Conservation (phyloP, 73 alveolate species). For the Paramecium primaurelia region DNA sequence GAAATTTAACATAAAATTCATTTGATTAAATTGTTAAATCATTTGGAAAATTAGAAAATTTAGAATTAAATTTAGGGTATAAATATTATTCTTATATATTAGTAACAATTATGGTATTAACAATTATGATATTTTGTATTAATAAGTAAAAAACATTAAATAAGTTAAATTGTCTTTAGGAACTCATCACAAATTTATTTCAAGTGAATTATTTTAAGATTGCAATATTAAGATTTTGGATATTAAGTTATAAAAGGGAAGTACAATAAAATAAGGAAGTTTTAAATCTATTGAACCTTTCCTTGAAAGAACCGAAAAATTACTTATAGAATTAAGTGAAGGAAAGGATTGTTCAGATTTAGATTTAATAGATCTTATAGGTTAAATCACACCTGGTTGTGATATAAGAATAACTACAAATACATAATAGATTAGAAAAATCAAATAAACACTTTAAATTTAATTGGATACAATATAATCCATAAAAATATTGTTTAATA, state of each 20-base stretch:
- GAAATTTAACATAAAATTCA: background rate
- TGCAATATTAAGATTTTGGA: background rate
- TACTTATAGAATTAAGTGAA: background rate
- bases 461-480: background rate
- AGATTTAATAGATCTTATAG: background rate
- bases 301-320: background rate
- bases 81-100: background rate
- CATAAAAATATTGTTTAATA: background rate
- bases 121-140: background rate
- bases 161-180: background rate
- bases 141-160: background rate
- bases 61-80: background rate
- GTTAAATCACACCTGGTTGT: background rate
- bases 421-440: background rate
- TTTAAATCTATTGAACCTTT: background rate
- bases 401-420: background rate
- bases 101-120: background rate
- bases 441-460: background rate
- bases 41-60: background rate
- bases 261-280: background rate
- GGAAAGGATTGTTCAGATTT: background rate
- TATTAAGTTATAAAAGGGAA: background rate
- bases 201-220: background rate
- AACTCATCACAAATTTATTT: background rate
- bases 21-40: background rate